A percentile compares a stretch with the other conserved stretches of the same genome.
Evolutionary conservation across 1,284 basidiomycete genomes (phyloP).

Genomic region (Sporisorium reilianum): DNA sequence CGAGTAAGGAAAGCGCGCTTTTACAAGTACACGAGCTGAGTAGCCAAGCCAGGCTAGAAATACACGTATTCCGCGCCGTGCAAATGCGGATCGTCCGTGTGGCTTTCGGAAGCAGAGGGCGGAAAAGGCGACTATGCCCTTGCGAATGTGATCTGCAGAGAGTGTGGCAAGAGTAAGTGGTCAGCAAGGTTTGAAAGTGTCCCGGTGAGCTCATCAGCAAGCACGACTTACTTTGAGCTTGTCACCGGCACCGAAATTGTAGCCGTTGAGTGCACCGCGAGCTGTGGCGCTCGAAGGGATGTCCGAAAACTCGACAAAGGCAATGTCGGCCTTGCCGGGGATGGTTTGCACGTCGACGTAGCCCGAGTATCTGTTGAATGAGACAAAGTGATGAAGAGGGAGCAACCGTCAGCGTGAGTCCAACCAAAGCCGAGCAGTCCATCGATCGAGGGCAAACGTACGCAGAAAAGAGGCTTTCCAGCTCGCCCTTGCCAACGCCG

Average conservation of each 20-base stretch:
- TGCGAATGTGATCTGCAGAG: conserved; percentile 53
- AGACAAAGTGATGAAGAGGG: not conserved
- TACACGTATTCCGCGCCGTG: conserved; percentile 48
- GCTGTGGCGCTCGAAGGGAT: conserved; percentile 58
- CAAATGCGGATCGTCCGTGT: conserved; percentile 47
- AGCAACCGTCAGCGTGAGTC: not conserved
- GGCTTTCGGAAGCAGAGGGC: too few relatives aligned
- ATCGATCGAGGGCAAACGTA: conserved; percentile 19
- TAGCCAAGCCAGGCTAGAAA: conserved; percentile 17
- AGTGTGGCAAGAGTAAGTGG: not conserved
- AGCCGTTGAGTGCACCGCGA: conserved; percentile 64
- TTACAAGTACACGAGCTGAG: conserved; percentile 23
- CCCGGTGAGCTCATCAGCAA: too few relatives aligned
- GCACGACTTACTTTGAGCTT: conserved; percentile 60
- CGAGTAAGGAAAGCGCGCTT: not conserved
- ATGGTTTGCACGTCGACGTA: conserved; percentile 64
- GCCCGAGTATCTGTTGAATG: conserved; percentile 47
- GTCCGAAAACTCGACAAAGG: conserved; percentile 66
- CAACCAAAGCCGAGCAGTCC: not conserved
- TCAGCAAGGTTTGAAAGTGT: conserved; percentile 7
- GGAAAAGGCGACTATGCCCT: conserved; percentile 28
- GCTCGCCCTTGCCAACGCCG: conserved; percentile 49
- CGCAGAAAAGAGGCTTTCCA: conserved; percentile 61
- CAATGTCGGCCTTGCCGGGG: conserved; percentile 65
- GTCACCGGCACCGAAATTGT: conserved; percentile 61